phyloP scores from a whole-genome alignment of 257 asterid genomes.

The Penstemon newberryi region DNA sequence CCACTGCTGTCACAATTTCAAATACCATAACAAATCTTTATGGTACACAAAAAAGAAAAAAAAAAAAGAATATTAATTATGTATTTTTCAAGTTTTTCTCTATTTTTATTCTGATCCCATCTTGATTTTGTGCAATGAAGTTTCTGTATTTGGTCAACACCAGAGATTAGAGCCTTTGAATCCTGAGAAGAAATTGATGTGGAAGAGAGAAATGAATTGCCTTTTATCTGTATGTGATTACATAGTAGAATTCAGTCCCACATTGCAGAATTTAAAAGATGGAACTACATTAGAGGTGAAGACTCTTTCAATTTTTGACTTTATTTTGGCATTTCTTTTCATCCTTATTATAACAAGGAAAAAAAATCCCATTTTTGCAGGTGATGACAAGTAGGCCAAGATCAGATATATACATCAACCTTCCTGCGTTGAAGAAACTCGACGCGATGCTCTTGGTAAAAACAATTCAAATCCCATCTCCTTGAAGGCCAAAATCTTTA shows the following conservation, averaged over 20 bases:
- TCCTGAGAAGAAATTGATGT: constrained; percentile 64
- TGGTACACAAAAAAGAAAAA: constrained; percentile 37
- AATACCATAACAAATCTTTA: constrained; percentile 86
- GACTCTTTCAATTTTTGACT: not conserved
- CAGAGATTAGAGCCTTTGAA: constrained; percentile 73
- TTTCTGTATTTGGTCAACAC: constrained; percentile 79
- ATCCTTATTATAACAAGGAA: constrained; percentile 9
- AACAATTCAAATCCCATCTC: not conserved
- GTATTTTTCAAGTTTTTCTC: not conserved
- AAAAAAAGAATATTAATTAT: too few relatives aligned
- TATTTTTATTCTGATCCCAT: not conserved
- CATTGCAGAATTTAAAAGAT: constrained; percentile 54
- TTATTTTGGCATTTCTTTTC: not conserved
- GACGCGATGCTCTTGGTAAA: constrained; percentile 81
- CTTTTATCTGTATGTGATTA: constrained; percentile 71
- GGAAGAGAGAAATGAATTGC: constrained; percentile 91
- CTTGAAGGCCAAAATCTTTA: not conserved
- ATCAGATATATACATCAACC: constrained; percentile 68
- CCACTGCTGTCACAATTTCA: constrained; percentile 77
- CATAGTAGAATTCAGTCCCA: constrained; percentile 66
- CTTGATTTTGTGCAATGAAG: constrained; percentile 42
- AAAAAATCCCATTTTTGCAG: constrained; percentile 31
- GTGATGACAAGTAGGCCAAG: constrained; percentile 76
- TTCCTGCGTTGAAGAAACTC: constrained; percentile 75
- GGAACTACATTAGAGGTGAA: constrained; percentile 73